These are phyloP conservation scores for Quercus robur DNA, from an alignment of 306 rosid genomes.

Conservation along the genomic window DNA sequence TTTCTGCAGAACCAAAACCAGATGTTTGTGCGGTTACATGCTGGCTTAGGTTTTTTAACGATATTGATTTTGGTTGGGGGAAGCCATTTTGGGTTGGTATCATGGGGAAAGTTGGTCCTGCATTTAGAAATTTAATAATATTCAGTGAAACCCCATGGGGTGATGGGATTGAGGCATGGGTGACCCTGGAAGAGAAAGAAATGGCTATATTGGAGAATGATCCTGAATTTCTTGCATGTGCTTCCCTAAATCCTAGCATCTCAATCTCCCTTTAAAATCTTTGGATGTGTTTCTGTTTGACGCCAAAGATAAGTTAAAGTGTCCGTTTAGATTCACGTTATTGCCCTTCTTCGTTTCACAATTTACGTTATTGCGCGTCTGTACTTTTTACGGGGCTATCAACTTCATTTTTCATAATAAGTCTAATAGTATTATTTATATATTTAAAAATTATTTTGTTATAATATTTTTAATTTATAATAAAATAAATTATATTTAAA, in stretches of 20 bases:
- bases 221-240: conserved; percentile 30
- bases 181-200: conserved; percentile 29
- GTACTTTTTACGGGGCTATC: too few relatives aligned
- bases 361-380: too few relatives aligned
- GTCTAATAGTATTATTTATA: too few relatives aligned
- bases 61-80: conserved; percentile 54
- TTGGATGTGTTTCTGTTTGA: too few relatives aligned
- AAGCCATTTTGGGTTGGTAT: conserved; percentile 43
- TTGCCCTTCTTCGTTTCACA: too few relatives aligned
- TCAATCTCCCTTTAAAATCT: not conserved
- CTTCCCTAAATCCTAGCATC: conserved; percentile 17
- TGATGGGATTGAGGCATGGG: conserved; percentile 48
- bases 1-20: not conserved
- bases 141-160: conserved; percentile 30
- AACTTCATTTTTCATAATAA: too few relatives aligned
- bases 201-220: conserved; percentile 12
- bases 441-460: too few relatives aligned
- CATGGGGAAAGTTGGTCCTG: conserved; percentile 40
- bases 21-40: conserved; percentile 29
- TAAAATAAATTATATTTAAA: too few relatives aligned
- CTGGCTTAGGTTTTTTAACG: conserved; percentile 37
- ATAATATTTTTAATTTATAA: too few relatives aligned
- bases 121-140: conserved; percentile 22
- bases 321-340: too few relatives aligned
- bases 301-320: too few relatives aligned